Evolutionary conservation across 1,139 yeast species (phyloP).

Genomic region (Debaryomyces sp.): DNA sequence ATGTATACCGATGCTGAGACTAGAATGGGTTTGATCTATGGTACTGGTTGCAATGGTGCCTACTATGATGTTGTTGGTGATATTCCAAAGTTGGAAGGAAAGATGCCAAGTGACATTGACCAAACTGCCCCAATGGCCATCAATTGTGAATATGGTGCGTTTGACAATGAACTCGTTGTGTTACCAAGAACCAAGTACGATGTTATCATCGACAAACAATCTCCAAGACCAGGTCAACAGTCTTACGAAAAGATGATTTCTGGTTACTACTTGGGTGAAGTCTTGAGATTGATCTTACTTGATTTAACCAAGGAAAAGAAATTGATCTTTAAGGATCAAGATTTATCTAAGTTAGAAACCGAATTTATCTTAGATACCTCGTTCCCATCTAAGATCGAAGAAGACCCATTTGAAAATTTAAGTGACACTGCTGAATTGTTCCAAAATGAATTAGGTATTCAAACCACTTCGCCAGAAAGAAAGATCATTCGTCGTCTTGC

Average conservation of each 20-base stretch:
- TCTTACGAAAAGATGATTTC: constrained; percentile 96
- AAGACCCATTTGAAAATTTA: constrained; percentile 87
- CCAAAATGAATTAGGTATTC: constrained; percentile 56
- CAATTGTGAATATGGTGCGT: constrained; percentile 98
- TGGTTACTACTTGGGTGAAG: constrained; percentile 94
- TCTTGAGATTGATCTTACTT: constrained; percentile 75
- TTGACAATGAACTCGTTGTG: constrained; percentile 82
- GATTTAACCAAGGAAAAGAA: constrained; percentile 68
- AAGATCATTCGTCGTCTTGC: constrained; percentile 80
- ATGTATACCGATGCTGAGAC: constrained; percentile 87
- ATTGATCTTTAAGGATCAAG: constrained; percentile 69
- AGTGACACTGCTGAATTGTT: constrained; percentile 73
- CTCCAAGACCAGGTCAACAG: constrained; percentile 98
- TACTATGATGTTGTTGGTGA: constrained; percentile 78
- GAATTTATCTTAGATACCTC: constrained; percentile 86
- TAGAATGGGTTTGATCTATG: constrained; percentile 94
- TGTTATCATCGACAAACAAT: constrained; percentile 72
- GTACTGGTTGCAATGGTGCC: constrained; percentile 98
- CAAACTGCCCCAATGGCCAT: constrained; percentile 83
- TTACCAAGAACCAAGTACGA: constrained; percentile 94
- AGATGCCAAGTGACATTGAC: constrained; percentile 62
- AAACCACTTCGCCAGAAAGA: constrained; percentile 78
- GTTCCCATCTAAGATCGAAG: constrained; percentile 83
- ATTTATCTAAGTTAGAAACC: constrained; percentile 55
- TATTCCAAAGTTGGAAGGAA: constrained; percentile 84